A percentile compares a stretch with the other conserved stretches of the same genome.
Evolutionary conservation across 805 yeast species (phyloP).

Genomic region (Schwanniomyces yamadae): DNA sequence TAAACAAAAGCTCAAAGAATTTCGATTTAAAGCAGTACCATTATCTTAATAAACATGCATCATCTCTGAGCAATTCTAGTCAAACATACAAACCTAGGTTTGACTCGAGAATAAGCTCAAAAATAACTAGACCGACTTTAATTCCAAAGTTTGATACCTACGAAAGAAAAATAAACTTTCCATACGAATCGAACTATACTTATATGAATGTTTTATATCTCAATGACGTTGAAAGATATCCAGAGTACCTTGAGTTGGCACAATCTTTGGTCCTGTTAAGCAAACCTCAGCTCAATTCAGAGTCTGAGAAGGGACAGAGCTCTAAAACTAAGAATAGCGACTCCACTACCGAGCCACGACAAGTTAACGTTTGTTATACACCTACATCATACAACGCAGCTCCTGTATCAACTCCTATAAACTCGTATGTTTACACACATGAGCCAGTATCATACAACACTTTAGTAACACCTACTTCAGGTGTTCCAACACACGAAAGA

Average conservation of each 20-base stretch:
- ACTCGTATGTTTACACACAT: background rate
- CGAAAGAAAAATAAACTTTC: slow-evolving; percentile 46
- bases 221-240: slow-evolving; percentile 48
- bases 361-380: background rate
- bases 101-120: slow-evolving; percentile 30
- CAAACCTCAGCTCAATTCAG: background rate
- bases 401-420: slow-evolving; percentile 1
- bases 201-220: slow-evolving; percentile 49
- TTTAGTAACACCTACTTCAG: slow-evolving; percentile 15
- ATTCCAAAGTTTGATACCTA: slow-evolving; percentile 18
- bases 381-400: slow-evolving; percentile 9
- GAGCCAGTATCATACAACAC: slow-evolving; percentile 1
- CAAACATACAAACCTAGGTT: slow-evolving; percentile 30
- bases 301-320: background rate
- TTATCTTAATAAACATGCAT: slow-evolving; percentile 22
- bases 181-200: slow-evolving; percentile 53
- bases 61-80: slow-evolving; percentile 3
- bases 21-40: slow-evolving; percentile 28
- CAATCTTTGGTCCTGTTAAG: slow-evolving; percentile 40
- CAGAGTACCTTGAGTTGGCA: slow-evolving; percentile 49
- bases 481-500: background rate
- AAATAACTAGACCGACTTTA: slow-evolving; percentile 11
- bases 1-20: slow-evolving; percentile 24
- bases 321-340: background rate
- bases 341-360: background rate